These are phyloP conservation scores for Pholiota microspora DNA, from an alignment of 768 basidiomycete genomes.

Conservation along the genomic window DNA sequence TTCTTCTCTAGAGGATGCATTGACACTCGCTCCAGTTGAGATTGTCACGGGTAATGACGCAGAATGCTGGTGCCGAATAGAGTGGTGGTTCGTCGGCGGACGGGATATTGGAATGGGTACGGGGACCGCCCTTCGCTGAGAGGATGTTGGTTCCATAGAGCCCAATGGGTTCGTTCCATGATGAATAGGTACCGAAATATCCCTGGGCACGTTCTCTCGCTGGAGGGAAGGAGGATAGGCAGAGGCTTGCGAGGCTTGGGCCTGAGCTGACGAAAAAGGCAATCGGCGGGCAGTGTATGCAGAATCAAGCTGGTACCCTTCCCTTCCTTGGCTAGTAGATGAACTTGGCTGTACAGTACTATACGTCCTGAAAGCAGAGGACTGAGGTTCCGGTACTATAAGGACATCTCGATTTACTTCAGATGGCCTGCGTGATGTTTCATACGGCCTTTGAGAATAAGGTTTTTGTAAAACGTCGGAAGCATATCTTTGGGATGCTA, in stretches of 20 bases:
- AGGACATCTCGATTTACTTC: neutral
- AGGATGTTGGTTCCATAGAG: neutral
- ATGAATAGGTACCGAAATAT: neutral
- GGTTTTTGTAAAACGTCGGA: neutral
- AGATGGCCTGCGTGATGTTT: neutral
- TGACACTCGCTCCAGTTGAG: neutral
- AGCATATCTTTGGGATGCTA: neutral
- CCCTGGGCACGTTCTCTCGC: neutral
- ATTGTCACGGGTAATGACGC: slow-evolving; percentile 30
- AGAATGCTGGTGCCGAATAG: slow-evolving; percentile 31
- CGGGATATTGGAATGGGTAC: slow-evolving; percentile 5
- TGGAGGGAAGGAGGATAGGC: neutral
- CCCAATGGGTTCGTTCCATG: neutral
- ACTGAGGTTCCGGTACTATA: neutral
- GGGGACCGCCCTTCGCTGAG: slow-evolving; percentile 1
- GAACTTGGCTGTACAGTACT: neutral
- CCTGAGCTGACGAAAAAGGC: slow-evolving; percentile 4
- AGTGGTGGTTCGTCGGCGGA: slow-evolving; percentile 5
- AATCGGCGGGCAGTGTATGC: neutral
- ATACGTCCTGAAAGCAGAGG: neutral
- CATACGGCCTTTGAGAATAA: neutral
- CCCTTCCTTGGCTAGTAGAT: neutral
- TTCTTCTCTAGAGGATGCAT: slow-evolving; percentile 3
- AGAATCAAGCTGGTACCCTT: neutral
- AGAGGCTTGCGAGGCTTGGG: neutral